Conservation (phyloP, 805 yeast genomes). For the Tetrapisispora nanseiensis region DNA sequence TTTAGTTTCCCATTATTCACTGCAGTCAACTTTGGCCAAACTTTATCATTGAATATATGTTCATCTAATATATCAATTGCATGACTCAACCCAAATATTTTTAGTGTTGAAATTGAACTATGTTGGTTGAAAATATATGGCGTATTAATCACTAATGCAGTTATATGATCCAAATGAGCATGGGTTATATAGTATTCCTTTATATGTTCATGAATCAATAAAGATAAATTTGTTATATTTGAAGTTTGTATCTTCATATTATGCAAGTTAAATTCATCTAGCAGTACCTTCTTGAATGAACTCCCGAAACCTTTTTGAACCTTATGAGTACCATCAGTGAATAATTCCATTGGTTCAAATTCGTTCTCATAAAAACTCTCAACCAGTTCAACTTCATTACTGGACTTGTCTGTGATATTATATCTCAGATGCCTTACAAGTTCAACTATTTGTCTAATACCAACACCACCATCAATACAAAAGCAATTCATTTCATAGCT, state of each 20-base stretch:
- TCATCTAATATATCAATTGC: constrained; percentile 44
- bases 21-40: constrained; percentile 65
- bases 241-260: constrained; percentile 1
- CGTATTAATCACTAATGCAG: constrained; percentile 60
- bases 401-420: neutral
- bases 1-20: constrained; percentile 19
- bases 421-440: constrained; percentile 16
- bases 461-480: constrained; percentile 75
- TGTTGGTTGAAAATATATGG: constrained; percentile 31
- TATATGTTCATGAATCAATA: constrained; percentile 30
- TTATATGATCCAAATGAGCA: constrained; percentile 75
- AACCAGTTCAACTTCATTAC: constrained; percentile 3
- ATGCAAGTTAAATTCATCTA: neutral
- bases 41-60: constrained; percentile 57
- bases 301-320: constrained; percentile 14
- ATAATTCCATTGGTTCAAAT: constrained; percentile 15
- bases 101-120: constrained; percentile 32
- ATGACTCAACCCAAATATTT: constrained; percentile 42
- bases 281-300: constrained; percentile 2
- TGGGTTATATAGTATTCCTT: constrained; percentile 56
- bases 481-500: constrained; percentile 32
- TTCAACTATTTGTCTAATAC: constrained; percentile 46
- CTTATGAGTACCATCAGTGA: constrained; percentile 6
- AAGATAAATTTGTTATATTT: constrained; percentile 27
- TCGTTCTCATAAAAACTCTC: constrained; percentile 18